phyloP scores from a whole-genome alignment of 1,139 yeast species.

The Pichia sp. region DNA sequence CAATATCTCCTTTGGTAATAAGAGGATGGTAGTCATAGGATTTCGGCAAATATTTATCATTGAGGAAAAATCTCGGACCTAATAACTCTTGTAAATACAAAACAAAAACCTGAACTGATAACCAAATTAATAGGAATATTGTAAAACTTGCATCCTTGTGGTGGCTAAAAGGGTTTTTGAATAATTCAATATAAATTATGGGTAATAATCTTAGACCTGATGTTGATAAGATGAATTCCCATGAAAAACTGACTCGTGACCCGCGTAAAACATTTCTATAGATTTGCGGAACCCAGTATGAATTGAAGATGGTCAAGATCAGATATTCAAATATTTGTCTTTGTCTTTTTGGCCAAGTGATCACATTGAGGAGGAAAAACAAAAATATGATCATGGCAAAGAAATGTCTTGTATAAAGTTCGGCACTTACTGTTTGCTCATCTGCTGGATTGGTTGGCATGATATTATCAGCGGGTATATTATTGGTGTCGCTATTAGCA shows the following conservation, averaged over 20 bases:
- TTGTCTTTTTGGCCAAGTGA: slow-evolving; percentile 54
- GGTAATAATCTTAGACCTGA: slow-evolving; percentile 59
- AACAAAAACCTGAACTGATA: slow-evolving; percentile 44
- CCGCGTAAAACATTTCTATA: slow-evolving; percentile 71
- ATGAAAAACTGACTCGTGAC: slow-evolving; percentile 53
- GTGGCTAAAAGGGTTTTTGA: slow-evolving; percentile 46
- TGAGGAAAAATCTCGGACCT: slow-evolving; percentile 82
- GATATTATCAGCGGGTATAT: slow-evolving; percentile 9
- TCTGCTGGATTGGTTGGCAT: slow-evolving; percentile 14
- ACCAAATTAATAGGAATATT: slow-evolving; percentile 40
- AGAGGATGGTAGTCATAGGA: slow-evolving; percentile 78
- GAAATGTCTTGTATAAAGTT: slow-evolving; percentile 55
- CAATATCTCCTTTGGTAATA: slow-evolving; percentile 52
- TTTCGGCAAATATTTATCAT: slow-evolving; percentile 63
- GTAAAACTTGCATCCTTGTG: slow-evolving; percentile 48
- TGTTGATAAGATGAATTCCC: slow-evolving; percentile 66
- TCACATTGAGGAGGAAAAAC: slow-evolving; percentile 48
- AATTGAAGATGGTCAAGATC: slow-evolving; percentile 45
- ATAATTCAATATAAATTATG: slow-evolving; percentile 43
- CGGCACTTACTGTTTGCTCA: slow-evolving; percentile 45
- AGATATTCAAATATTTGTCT: slow-evolving; percentile 53
- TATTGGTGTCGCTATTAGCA: background rate
- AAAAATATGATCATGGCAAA: slow-evolving; percentile 50
- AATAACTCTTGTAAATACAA: slow-evolving; percentile 54
- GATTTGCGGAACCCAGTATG: slow-evolving; percentile 90